phyloP scores from a whole-genome alignment of 2,329 filamentous ascomycete genomes.

The Claviceps monticola region DNA sequence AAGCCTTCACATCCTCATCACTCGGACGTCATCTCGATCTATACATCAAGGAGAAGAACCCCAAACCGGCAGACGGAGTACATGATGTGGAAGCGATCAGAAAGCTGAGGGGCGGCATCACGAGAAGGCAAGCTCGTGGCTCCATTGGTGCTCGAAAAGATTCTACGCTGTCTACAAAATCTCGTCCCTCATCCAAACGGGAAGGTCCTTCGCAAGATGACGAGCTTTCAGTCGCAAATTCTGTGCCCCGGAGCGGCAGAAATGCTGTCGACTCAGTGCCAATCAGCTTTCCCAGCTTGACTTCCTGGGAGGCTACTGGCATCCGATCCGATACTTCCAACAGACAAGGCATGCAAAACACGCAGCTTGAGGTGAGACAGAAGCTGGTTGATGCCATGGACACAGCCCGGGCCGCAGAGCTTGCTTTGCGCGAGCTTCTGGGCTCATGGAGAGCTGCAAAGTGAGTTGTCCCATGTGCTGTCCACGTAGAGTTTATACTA shows the following conservation, averaged over 20 bases:
- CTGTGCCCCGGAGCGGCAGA: conserved; percentile 27
- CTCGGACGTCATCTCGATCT: conserved; percentile 87
- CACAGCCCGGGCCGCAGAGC: conserved; percentile 67
- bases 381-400: conserved; percentile 58
- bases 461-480: conserved; percentile 35
- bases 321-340: conserved; percentile 37
- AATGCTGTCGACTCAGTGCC: conserved; percentile 32
- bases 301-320: conserved; percentile 63
- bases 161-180: conserved; percentile 44
- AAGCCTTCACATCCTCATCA: conserved; percentile 85
- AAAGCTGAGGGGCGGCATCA: conserved; percentile 72
- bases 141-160: conserved; percentile 43
- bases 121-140: conserved; percentile 64
- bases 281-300: conserved; percentile 41
- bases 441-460: conserved; percentile 72
- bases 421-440: conserved; percentile 72
- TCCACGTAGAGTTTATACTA: neutral
- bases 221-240: conserved; percentile 22
- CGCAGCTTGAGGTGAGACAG: conserved; percentile 49
- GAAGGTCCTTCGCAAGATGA: conserved; percentile 26
- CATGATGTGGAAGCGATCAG: conserved; percentile 85
- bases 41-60: conserved; percentile 88
- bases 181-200: conserved; percentile 26
- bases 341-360: conserved; percentile 41
- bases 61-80: conserved; percentile 71